Evolutionary conservation across 768 basidiomycete species (phyloP).

Genomic region (Agrocybe pediades): DNA sequence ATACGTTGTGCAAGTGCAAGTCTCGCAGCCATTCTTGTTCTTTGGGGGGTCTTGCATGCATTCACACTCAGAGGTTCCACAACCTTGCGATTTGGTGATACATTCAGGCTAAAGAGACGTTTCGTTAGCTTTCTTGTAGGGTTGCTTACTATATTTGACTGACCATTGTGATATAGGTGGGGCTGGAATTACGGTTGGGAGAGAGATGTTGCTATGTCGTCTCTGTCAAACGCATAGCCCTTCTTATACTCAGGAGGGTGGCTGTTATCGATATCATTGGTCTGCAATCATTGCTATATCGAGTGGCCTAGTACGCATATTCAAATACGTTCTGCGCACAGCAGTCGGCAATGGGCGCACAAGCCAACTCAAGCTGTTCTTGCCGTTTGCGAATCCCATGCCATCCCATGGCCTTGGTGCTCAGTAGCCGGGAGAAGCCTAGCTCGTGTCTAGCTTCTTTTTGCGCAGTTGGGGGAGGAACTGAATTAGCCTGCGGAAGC

Average conservation of each 20-base stretch:
- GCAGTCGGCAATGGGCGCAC: too few relatives aligned
- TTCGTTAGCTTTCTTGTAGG: not conserved
- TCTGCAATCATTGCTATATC: conserved; percentile 1
- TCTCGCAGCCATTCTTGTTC: conserved; percentile 23
- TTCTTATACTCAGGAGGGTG: too few relatives aligned
- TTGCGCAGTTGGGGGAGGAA: too few relatives aligned
- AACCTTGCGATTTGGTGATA: conserved; percentile 24
- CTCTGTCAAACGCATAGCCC: not conserved
- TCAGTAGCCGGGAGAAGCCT: too few relatives aligned
- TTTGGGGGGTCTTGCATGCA: conserved; percentile 36
- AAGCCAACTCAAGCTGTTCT: too few relatives aligned
- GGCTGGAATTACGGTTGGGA: not conserved
- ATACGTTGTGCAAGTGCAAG: conserved; percentile 11
- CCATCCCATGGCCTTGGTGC: too few relatives aligned
- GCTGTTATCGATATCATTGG: conserved; percentile 6
- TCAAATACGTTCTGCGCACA: not conserved
- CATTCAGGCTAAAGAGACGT: conserved; percentile 12
- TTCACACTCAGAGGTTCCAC: conserved; percentile 27
- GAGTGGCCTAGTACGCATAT: not conserved
- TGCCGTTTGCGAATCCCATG: too few relatives aligned
- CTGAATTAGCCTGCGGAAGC: too few relatives aligned
- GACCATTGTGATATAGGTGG: conserved; percentile 8
- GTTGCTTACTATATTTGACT: not conserved
- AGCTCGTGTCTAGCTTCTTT: too few relatives aligned
- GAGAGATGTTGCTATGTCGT: not conserved